Evolutionary conservation across 1,284 basidiomycete species (phyloP).

Genomic region (Kalmanozyma brasiliensis): DNA sequence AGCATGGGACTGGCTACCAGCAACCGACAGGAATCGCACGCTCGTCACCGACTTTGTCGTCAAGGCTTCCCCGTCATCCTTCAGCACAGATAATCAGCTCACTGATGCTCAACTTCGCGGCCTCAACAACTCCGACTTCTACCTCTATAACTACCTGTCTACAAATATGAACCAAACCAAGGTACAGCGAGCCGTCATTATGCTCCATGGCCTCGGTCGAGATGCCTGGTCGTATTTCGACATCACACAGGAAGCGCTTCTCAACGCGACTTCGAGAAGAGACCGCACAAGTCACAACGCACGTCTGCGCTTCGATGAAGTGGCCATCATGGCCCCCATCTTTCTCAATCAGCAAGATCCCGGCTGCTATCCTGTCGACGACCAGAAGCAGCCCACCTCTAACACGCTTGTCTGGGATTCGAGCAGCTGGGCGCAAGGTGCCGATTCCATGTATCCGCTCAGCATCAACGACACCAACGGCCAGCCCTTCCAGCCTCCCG

Average conservation of each 20-base stretch:
- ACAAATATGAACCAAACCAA: conserved; percentile 35
- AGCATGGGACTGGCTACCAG: conserved; percentile 47
- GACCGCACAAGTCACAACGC: conserved; percentile 17
- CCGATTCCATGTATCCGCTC: conserved; percentile 39
- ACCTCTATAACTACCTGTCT: conserved; percentile 49
- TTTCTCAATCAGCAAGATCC: conserved; percentile 52
- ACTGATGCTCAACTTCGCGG: conserved; percentile 13
- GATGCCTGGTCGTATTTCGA: conserved; percentile 57
- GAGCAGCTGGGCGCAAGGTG: conserved; percentile 45
- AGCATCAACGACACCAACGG: conserved; percentile 19
- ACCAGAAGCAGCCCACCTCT: conserved; percentile 18
- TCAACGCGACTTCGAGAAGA: conserved; percentile 43
- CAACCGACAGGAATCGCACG: conserved; percentile 41
- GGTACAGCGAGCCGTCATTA: conserved; percentile 44
- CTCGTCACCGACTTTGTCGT: conserved; percentile 37
- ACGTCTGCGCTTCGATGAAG: conserved; percentile 37
- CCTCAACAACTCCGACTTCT: conserved; percentile 28
- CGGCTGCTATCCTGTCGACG: conserved; percentile 38
- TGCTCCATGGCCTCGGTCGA: conserved; percentile 51
- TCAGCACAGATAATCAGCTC: conserved; percentile 2
- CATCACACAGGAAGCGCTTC: conserved; percentile 37
- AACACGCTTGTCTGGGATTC: conserved; percentile 43
- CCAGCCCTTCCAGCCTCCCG: conserved; percentile 15
- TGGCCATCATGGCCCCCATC: conserved; percentile 53
- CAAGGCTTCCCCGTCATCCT: conserved; percentile 28